phyloP scores from a whole-genome alignment of 805 yeast genomes.

The Saccharomycopsis amapae region DNA sequence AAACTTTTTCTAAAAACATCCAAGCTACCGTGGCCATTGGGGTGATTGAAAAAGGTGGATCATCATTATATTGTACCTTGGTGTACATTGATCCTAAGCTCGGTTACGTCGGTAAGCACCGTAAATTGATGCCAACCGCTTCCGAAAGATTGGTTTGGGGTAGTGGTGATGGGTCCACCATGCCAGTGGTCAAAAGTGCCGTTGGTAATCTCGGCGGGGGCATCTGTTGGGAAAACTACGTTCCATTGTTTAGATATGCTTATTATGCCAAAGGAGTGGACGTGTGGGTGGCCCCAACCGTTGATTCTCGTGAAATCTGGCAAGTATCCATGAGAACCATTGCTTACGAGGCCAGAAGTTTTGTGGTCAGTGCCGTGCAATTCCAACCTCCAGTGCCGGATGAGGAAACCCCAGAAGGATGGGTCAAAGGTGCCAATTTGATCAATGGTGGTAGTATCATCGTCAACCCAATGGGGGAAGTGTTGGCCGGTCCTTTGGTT shows the following conservation, averaged over 20 bases:
- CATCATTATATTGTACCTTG: constrained; percentile 36
- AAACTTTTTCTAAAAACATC: constrained; percentile 30
- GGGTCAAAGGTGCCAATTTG: constrained; percentile 29
- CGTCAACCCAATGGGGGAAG: constrained; percentile 37
- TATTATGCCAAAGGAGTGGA: constrained; percentile 38
- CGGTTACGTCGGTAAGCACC: constrained; percentile 37
- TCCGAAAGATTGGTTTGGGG: constrained; percentile 41
- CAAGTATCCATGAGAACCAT: constrained; percentile 35
- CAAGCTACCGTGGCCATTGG: constrained; percentile 35
- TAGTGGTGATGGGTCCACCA: constrained; percentile 40
- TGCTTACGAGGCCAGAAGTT: constrained; percentile 36
- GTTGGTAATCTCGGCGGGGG: constrained; percentile 39
- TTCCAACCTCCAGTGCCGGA: constrained; percentile 30
- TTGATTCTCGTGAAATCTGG: constrained; percentile 41
- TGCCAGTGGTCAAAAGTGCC: constrained; percentile 32
- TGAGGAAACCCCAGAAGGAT: constrained; percentile 25
- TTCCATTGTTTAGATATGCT: constrained; percentile 36
- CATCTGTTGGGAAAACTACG: constrained; percentile 42
- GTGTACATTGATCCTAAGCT: constrained; percentile 33
- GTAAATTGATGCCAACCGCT: constrained; percentile 40
- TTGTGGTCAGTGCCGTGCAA: constrained; percentile 36
- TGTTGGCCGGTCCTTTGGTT: constrained; percentile 36
- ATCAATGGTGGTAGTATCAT: constrained; percentile 38
- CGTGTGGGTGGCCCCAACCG: constrained; percentile 39
- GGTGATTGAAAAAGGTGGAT: constrained; percentile 34